A percentile compares a stretch with the other conserved stretches of the same genome.
phyloP scores from a whole-genome alignment of 176 grass and related monocot species.

The Miscanthus lutarioriparius region DNA sequence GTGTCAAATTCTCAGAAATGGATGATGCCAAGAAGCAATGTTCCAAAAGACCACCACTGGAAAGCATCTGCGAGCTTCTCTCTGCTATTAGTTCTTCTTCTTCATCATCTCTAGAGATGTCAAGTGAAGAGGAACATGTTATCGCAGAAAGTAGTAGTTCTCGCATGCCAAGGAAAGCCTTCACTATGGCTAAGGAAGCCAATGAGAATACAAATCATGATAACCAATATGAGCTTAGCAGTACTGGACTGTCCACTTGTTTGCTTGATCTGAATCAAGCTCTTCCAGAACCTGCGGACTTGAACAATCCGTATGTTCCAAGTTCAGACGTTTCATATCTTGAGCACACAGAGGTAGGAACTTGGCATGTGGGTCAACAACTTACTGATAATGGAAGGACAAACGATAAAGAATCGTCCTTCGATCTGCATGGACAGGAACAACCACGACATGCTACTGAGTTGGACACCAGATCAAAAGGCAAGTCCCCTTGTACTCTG shows the following conservation, averaged over 20 bases:
- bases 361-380: conserved; percentile 8
- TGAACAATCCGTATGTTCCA: background rate
- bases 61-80: conserved; percentile 45
- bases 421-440: conserved; percentile 20
- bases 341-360: conserved; percentile 18
- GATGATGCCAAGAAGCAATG: conserved; percentile 39
- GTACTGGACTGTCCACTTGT: conserved; percentile 15
- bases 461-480: conserved; percentile 31
- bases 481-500: conserved; percentile 11
- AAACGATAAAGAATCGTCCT: conserved; percentile 4
- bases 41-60: conserved; percentile 25
- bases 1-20: conserved; percentile 42
- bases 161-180: conserved; percentile 17
- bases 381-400: conserved; percentile 15
- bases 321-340: conserved; percentile 24
- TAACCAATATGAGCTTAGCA: conserved; percentile 24
- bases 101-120: conserved; percentile 41
- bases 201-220: conserved; percentile 21
- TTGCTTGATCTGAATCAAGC: conserved; percentile 54
- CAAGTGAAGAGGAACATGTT: conserved; percentile 41
- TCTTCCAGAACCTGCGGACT: conserved; percentile 29
- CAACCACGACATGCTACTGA: conserved; percentile 1
- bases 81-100: conserved; percentile 47
- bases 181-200: background rate
- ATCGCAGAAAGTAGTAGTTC: conserved; percentile 37